Percentiles rank a stretch among this genome's conserved stretches.
Conservation (phyloP, 2,329 filamentous ascomycete species). For the Cercospora sp. region DNA sequence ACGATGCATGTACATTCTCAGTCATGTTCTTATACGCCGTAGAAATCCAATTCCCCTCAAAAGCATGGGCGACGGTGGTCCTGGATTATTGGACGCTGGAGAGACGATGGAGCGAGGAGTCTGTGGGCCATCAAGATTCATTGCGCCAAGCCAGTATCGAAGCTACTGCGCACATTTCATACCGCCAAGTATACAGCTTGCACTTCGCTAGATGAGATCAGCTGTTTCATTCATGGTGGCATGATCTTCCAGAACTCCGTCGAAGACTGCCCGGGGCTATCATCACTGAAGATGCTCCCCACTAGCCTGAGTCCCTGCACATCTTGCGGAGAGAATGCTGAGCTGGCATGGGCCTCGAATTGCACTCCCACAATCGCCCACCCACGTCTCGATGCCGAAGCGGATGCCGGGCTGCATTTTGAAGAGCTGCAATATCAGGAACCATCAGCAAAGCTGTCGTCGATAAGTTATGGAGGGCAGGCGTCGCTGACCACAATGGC, state of each 20-base stretch:
- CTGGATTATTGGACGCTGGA: background rate
- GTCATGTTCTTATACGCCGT: fast-evolving
- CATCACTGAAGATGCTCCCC: background rate
- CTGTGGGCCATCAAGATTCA: background rate
- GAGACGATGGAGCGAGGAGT: background rate
- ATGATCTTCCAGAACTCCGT: background rate
- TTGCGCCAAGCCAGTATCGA: background rate
- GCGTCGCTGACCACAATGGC: background rate
- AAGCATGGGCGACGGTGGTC: background rate
- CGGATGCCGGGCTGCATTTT: too few species aligned
- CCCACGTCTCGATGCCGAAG: too few species aligned
- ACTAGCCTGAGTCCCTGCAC: background rate
- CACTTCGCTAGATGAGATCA: background rate
- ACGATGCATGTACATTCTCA: background rate
- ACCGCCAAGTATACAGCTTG: background rate
- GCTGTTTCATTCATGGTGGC: background rate
- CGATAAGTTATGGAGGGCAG: fast-evolving
- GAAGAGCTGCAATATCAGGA: background rate
- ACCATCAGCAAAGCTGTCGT: fast-evolving
- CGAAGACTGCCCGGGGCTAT: background rate
- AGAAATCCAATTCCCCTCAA: background rate
- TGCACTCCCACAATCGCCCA: too few species aligned
- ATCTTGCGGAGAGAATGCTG: background rate
- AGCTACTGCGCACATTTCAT: background rate
- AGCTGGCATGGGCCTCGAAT: background rate